Conservation (phyloP, 495 filamentous ascomycete species). For the Venustampulla echinocandica region DNA sequence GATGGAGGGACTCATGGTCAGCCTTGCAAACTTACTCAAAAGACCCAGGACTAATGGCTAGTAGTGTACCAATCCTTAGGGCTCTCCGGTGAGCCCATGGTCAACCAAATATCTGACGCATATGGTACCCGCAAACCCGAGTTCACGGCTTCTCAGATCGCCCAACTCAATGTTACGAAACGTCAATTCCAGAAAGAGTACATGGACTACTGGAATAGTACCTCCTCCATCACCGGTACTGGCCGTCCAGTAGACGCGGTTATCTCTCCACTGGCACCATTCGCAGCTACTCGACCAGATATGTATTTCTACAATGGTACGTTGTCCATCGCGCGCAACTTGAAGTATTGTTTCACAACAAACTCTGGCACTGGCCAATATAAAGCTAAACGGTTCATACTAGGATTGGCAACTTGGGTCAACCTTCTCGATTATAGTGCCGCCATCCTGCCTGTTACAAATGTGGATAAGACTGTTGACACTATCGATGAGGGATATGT, state of each 20-base stretch:
- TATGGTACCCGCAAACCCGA: conserved; percentile 29
- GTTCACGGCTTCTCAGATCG: conserved; percentile 38
- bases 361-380: conserved; percentile 9
- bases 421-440: conserved; percentile 63
- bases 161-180: conserved; percentile 47
- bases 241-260: conserved; percentile 50
- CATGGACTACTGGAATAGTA: conserved; percentile 59
- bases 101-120: conserved; percentile 30
- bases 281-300: conserved; percentile 32
- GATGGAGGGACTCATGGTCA: conserved; percentile 33
- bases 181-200: conserved; percentile 54
- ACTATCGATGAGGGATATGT: conserved; percentile 19
- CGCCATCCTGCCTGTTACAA: conserved; percentile 45
- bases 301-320: conserved; percentile 39
- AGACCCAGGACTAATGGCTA: neutral
- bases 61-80: conserved; percentile 32
- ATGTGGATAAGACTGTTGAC: conserved; percentile 26
- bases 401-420: conserved; percentile 33
- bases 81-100: conserved; percentile 46
- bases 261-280: conserved; percentile 26
- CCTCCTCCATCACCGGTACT: conserved; percentile 41
- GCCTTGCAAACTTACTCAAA: neutral
- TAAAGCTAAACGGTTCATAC: conserved; percentile 10
- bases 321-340: neutral
- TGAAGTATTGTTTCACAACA: neutral